Evolutionary conservation across 768 basidiomycete species (phyloP).

Genomic region (Psilocybe cyanescens): DNA sequence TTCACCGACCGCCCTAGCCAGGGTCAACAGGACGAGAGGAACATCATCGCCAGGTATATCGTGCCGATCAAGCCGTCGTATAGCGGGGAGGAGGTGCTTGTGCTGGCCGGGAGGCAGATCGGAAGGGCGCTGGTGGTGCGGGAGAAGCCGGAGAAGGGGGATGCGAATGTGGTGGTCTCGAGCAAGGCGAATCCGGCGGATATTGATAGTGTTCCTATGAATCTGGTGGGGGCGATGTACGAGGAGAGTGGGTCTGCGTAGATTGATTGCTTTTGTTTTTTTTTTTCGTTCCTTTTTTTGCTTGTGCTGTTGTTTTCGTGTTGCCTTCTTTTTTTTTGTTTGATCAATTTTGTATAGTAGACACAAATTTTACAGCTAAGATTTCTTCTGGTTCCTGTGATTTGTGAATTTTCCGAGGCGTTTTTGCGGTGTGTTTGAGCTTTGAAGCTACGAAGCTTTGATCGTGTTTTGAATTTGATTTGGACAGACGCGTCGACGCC

Average conservation of each 20-base stretch:
- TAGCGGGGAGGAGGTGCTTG: conserved; percentile 51
- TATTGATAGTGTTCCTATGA: conserved; percentile 39
- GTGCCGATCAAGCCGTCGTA: conserved; percentile 29
- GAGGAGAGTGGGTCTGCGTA: conserved; percentile 15
- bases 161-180: conserved; percentile 35
- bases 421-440: neutral
- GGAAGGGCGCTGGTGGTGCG: conserved; percentile 51
- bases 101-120: conserved; percentile 45
- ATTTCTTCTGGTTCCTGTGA: neutral
- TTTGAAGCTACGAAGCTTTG: neutral
- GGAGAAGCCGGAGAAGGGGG: conserved; percentile 35
- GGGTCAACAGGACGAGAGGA: conserved; percentile 24
- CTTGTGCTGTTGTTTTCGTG: neutral
- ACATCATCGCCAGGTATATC: conserved; percentile 32
- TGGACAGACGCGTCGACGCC: neutral
- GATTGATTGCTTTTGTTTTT: neutral
- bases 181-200: conserved; percentile 34
- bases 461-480: conserved; percentile 6
- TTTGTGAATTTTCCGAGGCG: neutral
- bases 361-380: neutral
- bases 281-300: neutral
- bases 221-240: conserved; percentile 37
- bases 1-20: conserved; percentile 25
- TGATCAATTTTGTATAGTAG: conserved; percentile 1
- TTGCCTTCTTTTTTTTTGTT: neutral